Evolutionary conservation across 345 rosid species (phyloP), one percentile per base, ranked within the genome.

Genomic region (Eucalyptus grandis): DNA sequence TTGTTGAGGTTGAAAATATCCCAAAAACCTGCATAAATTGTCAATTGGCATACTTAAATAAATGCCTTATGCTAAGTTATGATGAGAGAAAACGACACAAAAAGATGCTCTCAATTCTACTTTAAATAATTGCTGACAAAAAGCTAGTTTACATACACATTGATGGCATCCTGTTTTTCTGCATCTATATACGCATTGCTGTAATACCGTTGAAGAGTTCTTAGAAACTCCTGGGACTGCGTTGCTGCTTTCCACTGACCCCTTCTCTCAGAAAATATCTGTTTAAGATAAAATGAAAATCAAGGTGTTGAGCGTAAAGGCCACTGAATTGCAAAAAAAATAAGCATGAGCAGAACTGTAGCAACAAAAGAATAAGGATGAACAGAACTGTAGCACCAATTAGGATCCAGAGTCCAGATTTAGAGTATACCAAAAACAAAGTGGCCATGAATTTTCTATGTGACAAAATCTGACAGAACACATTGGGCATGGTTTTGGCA

Each of bases 191-290:
- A 98, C 34, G 99, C 97, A 89, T 98, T 98, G 89, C 97, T 98
- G 92, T 98, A 98, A 89, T 97, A 98, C 51, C 99, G 99, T 43
- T 98, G 99, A 53, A 98, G 92, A 87, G 97, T 94, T 95, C 98
- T 94, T 88, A 98, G 93, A 88, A 98, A 92, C 89, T 98, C 99
- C 90, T 98, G 99, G 86, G 99, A 98, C 87, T 97, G 99, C 9
- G 98, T 98, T 21, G 99, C 98, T 11, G 99, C 98, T 93, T 94
- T 96, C 99, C 99, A 98, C 87, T 97, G 99, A 87, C 99, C 99
- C 92, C 99, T 96, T 92, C 96, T 96, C 92, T 96, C 95, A 89
- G 95, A 97, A 93, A 98, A 98, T 90, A 98, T 97, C 99, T 98
- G 95, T 86, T 88, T 86, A 88, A 56, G 53, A 87, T 86, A 54